Evolutionary conservation across 495 filamentous ascomycete genomes (phyloP), one percentile per base, ranked within the genome.

Genomic region (Xylaria venustula): DNA sequence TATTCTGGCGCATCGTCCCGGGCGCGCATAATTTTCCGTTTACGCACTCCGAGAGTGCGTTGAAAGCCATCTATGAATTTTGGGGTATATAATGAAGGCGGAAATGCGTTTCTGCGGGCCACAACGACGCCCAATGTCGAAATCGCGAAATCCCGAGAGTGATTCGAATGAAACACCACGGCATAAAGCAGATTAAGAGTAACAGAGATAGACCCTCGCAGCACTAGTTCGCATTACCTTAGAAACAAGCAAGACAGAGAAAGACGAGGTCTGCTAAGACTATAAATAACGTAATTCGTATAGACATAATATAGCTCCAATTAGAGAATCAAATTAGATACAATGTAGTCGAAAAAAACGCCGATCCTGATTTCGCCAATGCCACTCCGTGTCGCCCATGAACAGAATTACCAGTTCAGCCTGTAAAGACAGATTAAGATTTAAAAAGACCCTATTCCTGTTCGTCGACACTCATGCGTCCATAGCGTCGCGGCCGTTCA

Each of bases 1-100:
- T 81, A 11, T 66, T 66, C 32, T 80, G 78, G 73, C 71, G 65
- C 19, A 58, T 77, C 9, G 70, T 85, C 6, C 64, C 75, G 22
- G 77, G 79, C 7, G 76, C 69, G 9, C 82, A 85, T 63, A 82
- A 81, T 26, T 85, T 85, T 45, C 80, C 81, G 4, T 77, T 81
- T 58, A 78, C 79, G 19, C 64, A 73, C 44, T 51, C 64, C 3
- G 47, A 61, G 8, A 70, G 79, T 37, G 70, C 75, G 37, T 60
- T 81, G 67, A 65, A 64, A 54, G 71, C 64, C 19, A 71, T 83
- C n/a, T 71, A 71, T 41, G 63, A 69, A 30, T 75, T 75, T 42
- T 82, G 79, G 75, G 66, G 62, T 23, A 61, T 73, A 17, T 36
- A 64, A 25, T 60, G 36, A 54, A 22, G 14, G 30, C 4, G 22